Conservation (phyloP, 495 filamentous ascomycete genomes). For the Penicillium atrosanguineum region DNA sequence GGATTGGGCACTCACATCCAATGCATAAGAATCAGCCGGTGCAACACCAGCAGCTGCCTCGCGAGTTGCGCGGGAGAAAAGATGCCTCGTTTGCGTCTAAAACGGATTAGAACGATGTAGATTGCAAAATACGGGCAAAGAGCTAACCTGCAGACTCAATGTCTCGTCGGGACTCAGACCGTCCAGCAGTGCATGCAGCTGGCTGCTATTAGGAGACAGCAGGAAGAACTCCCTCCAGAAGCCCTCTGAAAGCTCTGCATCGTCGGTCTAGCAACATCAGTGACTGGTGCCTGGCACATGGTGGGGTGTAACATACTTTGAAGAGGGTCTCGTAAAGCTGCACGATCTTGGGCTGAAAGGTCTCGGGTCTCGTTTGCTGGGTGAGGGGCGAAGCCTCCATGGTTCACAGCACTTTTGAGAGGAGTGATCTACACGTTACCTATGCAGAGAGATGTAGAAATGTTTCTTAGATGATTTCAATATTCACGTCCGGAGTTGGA, state of each 20-base stretch:
- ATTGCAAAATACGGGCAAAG: background rate
- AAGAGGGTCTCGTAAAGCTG: conserved; percentile 85
- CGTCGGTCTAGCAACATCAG: conserved; percentile 23
- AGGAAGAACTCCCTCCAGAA: conserved; percentile 98
- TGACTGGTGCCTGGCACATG: background rate
- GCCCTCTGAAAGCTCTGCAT: conserved; percentile 73
- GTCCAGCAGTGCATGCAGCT: conserved; percentile 65
- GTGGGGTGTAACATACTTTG: conserved; percentile 53
- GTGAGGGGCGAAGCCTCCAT: conserved; percentile 95
- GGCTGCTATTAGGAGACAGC: conserved; percentile 67
- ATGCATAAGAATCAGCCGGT: conserved; percentile 71
- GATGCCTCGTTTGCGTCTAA: conserved; percentile 68
- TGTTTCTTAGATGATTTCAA: conserved; percentile 11
- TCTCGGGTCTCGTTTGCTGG: conserved; percentile 84
- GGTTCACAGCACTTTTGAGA: conserved; percentile 6
- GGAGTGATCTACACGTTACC: conserved; percentile 15
- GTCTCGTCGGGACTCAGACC: conserved; percentile 69
- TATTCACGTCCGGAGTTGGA: conserved; percentile 7
- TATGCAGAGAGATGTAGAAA: background rate
- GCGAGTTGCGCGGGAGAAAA: conserved; percentile 71
- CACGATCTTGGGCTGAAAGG: conserved; percentile 91
- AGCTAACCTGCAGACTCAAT: conserved; percentile 64
- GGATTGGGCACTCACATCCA: conserved; percentile 66
- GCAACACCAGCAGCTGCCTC: conserved; percentile 61
- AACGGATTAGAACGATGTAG: background rate